Evolutionary conservation across 108 stramenopile species (phyloP).

Genomic region (Fragilaria radians): DNA sequence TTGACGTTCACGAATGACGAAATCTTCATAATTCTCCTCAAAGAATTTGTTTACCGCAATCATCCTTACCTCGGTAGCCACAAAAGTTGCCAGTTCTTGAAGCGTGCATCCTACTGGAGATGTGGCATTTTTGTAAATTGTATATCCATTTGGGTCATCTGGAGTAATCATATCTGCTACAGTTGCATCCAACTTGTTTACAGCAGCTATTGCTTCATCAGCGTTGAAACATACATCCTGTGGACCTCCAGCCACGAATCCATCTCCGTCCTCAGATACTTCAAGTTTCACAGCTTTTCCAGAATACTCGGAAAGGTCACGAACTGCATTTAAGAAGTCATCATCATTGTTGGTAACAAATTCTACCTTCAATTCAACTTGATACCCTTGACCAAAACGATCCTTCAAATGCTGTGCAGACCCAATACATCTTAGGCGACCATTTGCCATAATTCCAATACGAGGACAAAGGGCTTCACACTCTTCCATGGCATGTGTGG

Average conservation of each 20-base stretch:
- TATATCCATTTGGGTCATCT: constrained; percentile 44
- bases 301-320: constrained; percentile 7
- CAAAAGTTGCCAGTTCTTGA: constrained; percentile 54
- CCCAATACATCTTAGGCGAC: constrained; percentile 84
- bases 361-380: constrained; percentile 74
- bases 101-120: constrained; percentile 39
- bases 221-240: constrained; percentile 42
- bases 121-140: constrained; percentile 48
- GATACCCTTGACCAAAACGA: constrained; percentile 78
- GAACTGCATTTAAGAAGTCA: constrained; percentile 21
- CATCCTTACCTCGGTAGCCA: constrained; percentile 56
- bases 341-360: constrained; percentile 27
- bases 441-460: constrained; percentile 95
- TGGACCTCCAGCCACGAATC: constrained; percentile 3
- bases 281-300: constrained; percentile 1
- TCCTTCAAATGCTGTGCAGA: constrained; percentile 80
- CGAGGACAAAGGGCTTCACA: constrained; percentile 95
- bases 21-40: constrained; percentile 31
- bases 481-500: constrained; percentile 93
- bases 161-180: constrained; percentile 28
- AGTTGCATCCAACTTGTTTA: constrained; percentile 39
- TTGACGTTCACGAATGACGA: constrained; percentile 69
- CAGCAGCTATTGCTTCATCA: constrained; percentile 28
- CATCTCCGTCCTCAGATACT: constrained; percentile 11
- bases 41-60: constrained; percentile 43